Evolutionary conservation across 176 grass and related monocot genomes (phyloP), one percentile per base, ranked within the genome.

Genomic region (Phragmites australis): DNA sequence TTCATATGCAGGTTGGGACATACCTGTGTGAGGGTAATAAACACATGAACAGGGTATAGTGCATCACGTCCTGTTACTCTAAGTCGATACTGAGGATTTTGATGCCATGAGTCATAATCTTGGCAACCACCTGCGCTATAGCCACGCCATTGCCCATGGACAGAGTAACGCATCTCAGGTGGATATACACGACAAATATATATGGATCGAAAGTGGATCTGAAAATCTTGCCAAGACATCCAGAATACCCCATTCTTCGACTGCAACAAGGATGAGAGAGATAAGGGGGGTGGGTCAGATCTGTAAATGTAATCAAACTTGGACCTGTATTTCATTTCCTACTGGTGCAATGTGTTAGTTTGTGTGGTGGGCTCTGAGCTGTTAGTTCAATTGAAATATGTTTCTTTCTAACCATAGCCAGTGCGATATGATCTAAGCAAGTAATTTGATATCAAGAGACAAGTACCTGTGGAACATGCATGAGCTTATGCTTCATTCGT

Each of bases 211-310:
- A 99, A 99, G 70, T 99, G 96, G 54, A 99, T 99, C 78, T 99
- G 96, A 78, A 99, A 99, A 68, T 99, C 96, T 95, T 99, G 96
- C 96, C 96, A 99, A 71, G 92, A 99, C 96, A 99, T 99, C 96
- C 96, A 99, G 83, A 99, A 99, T 77, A 99, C 90, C 56, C 96
- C 96, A 86, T 99, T 89, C 87, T 99, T 93, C 3, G 96, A 93
- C 92, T 99, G 82, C 81, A 75, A 70, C 25, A 75, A 68, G 19
- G 31, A 39, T 70, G 72, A 83, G 26, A 62, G 27, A 72, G 27
- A 85, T 32, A 73, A 47, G n/a, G 4, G 2, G 29, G 26, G 6
- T 70, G 30, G 19, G 60, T 54, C 68, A 91, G 31, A 65, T 57
- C 27, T 60, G 41, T 57, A 68, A 29, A 60, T 55, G 43, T 10